Percentiles rank a stretch among this genome's conserved stretches.
These are phyloP conservation scores for Cyclotella sp. DNA, from an alignment of 108 stramenopile species.

Conservation along the genomic window DNA sequence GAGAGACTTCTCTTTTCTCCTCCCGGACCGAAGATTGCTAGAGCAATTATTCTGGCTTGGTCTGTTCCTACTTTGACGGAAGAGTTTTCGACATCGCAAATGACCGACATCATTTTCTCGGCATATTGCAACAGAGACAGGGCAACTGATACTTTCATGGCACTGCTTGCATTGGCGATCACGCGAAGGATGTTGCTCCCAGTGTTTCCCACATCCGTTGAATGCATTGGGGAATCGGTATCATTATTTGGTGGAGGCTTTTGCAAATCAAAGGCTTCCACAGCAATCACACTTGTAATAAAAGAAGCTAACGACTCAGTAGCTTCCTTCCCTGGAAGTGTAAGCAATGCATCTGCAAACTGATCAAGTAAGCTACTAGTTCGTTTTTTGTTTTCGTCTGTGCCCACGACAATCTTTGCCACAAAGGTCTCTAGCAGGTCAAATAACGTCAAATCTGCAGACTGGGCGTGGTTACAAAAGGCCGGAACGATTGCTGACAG, in stretches of 20 bases:
- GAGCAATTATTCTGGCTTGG: slow-evolving; percentile 29
- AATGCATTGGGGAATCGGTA: slow-evolving; percentile 7
- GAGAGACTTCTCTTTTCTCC: slow-evolving; percentile 11
- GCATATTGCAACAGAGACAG: slow-evolving; percentile 54
- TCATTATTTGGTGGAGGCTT: neutral
- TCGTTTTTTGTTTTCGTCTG: slow-evolving; percentile 24
- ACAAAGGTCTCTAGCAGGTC: slow-evolving; percentile 57
- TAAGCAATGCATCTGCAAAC: slow-evolving; percentile 51
- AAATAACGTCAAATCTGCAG: slow-evolving; percentile 53
- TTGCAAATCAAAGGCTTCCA: slow-evolving; percentile 43
- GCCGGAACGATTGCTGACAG: slow-evolving; percentile 59
- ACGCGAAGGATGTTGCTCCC: slow-evolving; percentile 25
- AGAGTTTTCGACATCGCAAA: slow-evolving; percentile 27
- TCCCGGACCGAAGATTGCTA: slow-evolving; percentile 32
- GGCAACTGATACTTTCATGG: slow-evolving; percentile 38
- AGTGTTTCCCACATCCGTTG: slow-evolving; percentile 1
- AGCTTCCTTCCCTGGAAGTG: slow-evolving; percentile 44
- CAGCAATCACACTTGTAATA: slow-evolving; percentile 43
- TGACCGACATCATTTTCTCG: slow-evolving; percentile 45
- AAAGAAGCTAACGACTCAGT: slow-evolving; percentile 58
- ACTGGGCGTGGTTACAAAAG: slow-evolving; percentile 57
- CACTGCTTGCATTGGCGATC: slow-evolving; percentile 39
- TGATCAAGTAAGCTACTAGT: no score
- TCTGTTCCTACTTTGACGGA: slow-evolving; percentile 8
- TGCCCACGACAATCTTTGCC: slow-evolving; percentile 35